A percentile compares a stretch with the other conserved stretches of the same genome.
phyloP scores from a whole-genome alignment of 1,139 yeast species.

The Yamadazyma dendronema region DNA sequence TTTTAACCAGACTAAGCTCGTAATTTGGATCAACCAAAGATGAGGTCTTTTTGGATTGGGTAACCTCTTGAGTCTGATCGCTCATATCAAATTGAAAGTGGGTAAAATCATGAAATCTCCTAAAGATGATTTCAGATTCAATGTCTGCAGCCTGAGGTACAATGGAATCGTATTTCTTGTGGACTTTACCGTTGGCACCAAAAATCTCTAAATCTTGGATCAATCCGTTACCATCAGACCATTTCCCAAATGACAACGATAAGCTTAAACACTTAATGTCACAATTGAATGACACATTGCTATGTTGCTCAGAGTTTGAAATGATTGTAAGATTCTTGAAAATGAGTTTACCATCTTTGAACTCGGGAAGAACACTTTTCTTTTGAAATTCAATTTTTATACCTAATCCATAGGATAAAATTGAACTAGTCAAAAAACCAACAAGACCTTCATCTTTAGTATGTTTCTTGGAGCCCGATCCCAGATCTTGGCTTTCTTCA shows the following conservation, averaged over 20 bases:
- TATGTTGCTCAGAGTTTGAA: slow-evolving; percentile 18
- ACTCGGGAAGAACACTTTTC: slow-evolving; percentile 42
- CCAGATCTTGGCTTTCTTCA: slow-evolving; percentile 3
- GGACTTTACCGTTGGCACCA: slow-evolving; percentile 58
- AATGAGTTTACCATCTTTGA: slow-evolving; percentile 60
- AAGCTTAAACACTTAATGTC: slow-evolving; percentile 54
- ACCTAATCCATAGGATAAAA: slow-evolving; percentile 42
- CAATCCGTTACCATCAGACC: slow-evolving; percentile 69
- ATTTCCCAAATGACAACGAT: slow-evolving; percentile 61
- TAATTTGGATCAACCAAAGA: slow-evolving; percentile 37
- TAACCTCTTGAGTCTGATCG: slow-evolving; percentile 21
- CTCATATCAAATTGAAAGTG: slow-evolving; percentile 34
- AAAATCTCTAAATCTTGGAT: slow-evolving; percentile 59
- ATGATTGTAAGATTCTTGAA: slow-evolving; percentile 51
- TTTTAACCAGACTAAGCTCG: slow-evolving; percentile 48
- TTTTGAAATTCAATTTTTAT: slow-evolving; percentile 34
- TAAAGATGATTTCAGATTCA: slow-evolving; percentile 11
- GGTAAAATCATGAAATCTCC: slow-evolving; percentile 25
- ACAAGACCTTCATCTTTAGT: slow-evolving; percentile 27
- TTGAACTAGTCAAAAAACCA: slow-evolving; percentile 34
- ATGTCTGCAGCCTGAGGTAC: not conserved
- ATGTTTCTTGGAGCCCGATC: not conserved
- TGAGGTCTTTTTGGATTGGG: slow-evolving; percentile 13
- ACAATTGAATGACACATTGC: slow-evolving; percentile 31
- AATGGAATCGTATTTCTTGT: slow-evolving; percentile 12